A percentile compares a stretch with the other conserved stretches of the same genome.
Evolutionary conservation across 371 early-diverging fungal species (phyloP).

Genomic region (Apophysomyces elegans): DNA sequence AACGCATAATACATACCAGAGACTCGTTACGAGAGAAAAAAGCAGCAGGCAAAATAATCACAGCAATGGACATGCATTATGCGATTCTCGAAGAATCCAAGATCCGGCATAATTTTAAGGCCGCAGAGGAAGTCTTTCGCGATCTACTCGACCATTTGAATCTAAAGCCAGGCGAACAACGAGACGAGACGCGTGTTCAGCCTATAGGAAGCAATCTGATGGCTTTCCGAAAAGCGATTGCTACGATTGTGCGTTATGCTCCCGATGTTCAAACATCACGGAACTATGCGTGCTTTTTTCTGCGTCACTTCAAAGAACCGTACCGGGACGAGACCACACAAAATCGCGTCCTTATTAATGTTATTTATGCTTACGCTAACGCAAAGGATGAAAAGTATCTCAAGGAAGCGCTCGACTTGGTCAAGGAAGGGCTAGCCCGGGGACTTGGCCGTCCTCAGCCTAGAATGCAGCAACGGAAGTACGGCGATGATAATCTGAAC

Average conservation of each 20-base stretch:
- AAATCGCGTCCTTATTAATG: slow-evolving; percentile 19
- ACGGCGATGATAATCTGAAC: not conserved
- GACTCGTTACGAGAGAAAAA: too few relatives aligned
- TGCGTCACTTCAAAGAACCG: slow-evolving; percentile 9
- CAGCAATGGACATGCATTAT: not conserved
- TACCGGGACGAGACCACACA: slow-evolving; percentile 14
- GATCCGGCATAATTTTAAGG: not conserved
- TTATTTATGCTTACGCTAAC: slow-evolving; percentile 15
- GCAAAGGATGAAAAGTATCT: not conserved
- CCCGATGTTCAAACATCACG: slow-evolving; percentile 13
- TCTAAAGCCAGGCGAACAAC: not conserved
- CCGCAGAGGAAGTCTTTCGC: not conserved
- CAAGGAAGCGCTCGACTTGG: slow-evolving; percentile 13
- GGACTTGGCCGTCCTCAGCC: not conserved
- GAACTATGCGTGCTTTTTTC: slow-evolving; percentile 12
- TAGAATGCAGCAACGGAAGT: not conserved
- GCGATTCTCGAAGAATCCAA: not conserved
- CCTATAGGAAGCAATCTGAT: not conserved
- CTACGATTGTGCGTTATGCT: slow-evolving; percentile 25
- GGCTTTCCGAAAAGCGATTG: slow-evolving; percentile 12
- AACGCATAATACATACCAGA: too few relatives aligned
- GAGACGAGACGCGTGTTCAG: not conserved
- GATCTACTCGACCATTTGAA: not conserved
- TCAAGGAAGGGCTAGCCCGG: slow-evolving; percentile 15
- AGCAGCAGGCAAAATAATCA: too few relatives aligned